phyloP scores from a whole-genome alignment of 345 rosid species.

The Noccaea caerulescens region DNA sequence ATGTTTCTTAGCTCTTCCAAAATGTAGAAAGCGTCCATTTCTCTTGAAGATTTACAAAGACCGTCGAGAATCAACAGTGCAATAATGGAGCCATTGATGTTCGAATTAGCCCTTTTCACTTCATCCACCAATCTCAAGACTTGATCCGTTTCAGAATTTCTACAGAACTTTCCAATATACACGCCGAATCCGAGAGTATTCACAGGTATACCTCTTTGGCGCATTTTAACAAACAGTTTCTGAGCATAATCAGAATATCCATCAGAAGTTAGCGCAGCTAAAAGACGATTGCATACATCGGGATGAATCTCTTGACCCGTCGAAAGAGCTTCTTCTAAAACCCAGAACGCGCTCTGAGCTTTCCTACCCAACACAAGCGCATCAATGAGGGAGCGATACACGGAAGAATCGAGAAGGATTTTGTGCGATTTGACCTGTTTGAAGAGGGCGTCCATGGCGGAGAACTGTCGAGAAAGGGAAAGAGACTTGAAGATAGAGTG shows the following conservation, averaged over 20 bases:
- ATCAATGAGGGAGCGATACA: constrained; percentile 51
- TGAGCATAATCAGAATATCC: constrained; percentile 55
- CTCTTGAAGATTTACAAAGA: constrained; percentile 68
- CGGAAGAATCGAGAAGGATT: constrained; percentile 59
- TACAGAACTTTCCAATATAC: constrained; percentile 63
- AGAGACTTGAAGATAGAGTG: constrained; percentile 76
- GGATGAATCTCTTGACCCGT: constrained; percentile 48
- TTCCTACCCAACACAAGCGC: constrained; percentile 55
- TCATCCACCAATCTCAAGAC: constrained; percentile 58
- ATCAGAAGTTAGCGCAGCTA: constrained; percentile 65
- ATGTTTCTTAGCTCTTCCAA: constrained; percentile 76
- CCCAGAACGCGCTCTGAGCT: constrained; percentile 61
- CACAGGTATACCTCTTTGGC: constrained; percentile 47
- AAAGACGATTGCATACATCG: constrained; percentile 66
- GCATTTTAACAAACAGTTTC: constrained; percentile 72
- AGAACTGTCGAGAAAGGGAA: constrained; percentile 66
- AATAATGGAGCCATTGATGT: constrained; percentile 71
- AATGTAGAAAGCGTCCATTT: constrained; percentile 57
- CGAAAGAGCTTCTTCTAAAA: constrained; percentile 53
- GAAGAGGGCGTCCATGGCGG: constrained; percentile 58
- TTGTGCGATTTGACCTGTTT: constrained; percentile 59
- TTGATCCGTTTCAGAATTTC: constrained; percentile 43
- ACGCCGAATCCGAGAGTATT: constrained; percentile 77
- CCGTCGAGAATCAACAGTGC: constrained; percentile 74
- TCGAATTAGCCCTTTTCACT: constrained; percentile 45